These are phyloP conservation scores for Boletus tylopilopsis DNA, from an alignment of 768 basidiomycete genomes.

Conservation along the genomic window DNA sequence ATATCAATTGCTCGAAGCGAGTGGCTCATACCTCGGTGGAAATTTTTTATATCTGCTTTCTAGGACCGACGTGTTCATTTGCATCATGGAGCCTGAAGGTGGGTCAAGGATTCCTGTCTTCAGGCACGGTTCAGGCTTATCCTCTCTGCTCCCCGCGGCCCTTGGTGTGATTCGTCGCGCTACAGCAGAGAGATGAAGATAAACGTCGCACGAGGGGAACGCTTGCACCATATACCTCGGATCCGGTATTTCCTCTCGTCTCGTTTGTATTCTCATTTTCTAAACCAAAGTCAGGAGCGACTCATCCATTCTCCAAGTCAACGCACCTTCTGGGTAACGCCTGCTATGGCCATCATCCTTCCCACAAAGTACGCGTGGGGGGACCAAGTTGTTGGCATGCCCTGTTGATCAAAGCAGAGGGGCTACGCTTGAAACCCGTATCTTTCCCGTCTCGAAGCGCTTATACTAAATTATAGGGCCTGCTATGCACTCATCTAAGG, in stretches of 20 bases:
- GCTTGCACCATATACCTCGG: slow-evolving; percentile 5
- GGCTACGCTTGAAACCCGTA: neutral
- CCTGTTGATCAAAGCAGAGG: slow-evolving; percentile 3
- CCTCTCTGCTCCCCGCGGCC: slow-evolving; percentile 13
- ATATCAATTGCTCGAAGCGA: slow-evolving; percentile 6
- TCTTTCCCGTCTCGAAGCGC: neutral
- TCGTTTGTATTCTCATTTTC: slow-evolving; percentile 2
- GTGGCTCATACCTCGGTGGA: neutral
- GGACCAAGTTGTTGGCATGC: neutral
- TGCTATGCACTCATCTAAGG: neutral
- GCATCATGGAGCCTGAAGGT: neutral
- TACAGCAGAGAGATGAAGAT: neutral
- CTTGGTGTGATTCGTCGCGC: neutral
- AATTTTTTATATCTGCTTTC: slow-evolving; percentile 2
- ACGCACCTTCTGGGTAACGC: neutral
- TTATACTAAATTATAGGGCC: neutral
- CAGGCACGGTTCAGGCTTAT: slow-evolving; percentile 1
- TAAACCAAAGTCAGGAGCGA: slow-evolving; percentile 1
- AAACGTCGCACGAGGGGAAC: neutral
- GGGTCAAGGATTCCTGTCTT: slow-evolving; percentile 10
- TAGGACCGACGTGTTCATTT: slow-evolving; percentile 17
- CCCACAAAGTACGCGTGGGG: neutral
- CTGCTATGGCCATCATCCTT: neutral
- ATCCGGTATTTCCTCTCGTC: slow-evolving; percentile 8
- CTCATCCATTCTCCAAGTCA: slow-evolving; percentile 1